Conservation (phyloP, 1,139 yeast genomes). For the Suhomyces chickasaworum region DNA sequence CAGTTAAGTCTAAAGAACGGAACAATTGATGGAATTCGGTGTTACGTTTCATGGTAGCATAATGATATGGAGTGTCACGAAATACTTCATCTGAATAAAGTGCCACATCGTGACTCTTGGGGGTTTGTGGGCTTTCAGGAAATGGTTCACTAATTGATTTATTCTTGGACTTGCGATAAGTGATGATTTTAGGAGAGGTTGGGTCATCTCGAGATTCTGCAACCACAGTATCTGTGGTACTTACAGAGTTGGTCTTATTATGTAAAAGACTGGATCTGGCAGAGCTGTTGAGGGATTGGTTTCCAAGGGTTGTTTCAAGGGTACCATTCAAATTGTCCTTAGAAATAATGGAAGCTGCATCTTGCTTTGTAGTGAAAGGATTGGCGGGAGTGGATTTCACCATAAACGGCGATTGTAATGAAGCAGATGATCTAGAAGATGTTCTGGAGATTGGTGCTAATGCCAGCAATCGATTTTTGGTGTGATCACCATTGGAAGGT, state of each 20-base stretch:
- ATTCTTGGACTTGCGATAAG: constrained; percentile 45
- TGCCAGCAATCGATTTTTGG: constrained; percentile 9
- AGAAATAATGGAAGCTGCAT: constrained; percentile 47
- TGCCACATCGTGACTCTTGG: constrained; percentile 28
- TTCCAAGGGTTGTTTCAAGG: neutral
- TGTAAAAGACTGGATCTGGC: constrained; percentile 14
- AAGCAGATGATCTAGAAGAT: constrained; percentile 30
- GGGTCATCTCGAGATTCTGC: constrained; percentile 4
- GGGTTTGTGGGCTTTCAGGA: constrained; percentile 21
- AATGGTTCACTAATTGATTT: constrained; percentile 34
- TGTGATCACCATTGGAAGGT: neutral
- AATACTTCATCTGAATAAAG: constrained; percentile 43
- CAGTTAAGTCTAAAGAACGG: constrained; percentile 66
- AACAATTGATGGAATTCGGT: constrained; percentile 79
- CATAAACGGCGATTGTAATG: constrained; percentile 41
- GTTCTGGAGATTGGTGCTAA: constrained; percentile 14
- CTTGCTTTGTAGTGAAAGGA: constrained; percentile 60
- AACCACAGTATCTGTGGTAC: constrained; percentile 2
- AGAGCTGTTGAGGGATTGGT: constrained; percentile 1
- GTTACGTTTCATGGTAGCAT: constrained; percentile 71
- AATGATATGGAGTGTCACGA: constrained; percentile 42
- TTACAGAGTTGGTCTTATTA: constrained; percentile 9
- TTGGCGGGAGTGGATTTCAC: constrained; percentile 57
- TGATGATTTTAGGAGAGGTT: constrained; percentile 48
- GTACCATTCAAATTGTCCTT: constrained; percentile 25